These are phyloP conservation scores for Manihot esculenta DNA, from an alignment of 441 rosid genomes.

Conservation along the genomic window DNA sequence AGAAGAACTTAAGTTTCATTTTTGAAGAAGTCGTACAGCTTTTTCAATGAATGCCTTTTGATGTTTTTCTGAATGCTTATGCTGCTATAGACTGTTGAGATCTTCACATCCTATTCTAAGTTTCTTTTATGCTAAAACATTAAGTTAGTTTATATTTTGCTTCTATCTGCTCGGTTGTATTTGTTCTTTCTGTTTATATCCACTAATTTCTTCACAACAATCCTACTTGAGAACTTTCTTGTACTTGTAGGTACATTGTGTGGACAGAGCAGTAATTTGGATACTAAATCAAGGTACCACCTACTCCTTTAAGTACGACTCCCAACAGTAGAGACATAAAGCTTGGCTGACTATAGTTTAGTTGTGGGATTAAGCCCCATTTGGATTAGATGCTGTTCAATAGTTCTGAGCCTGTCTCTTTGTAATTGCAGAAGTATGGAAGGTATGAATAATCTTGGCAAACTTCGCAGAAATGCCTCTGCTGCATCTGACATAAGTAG, in stretches of 20 bases:
- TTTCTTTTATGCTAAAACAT: constrained; percentile 1
- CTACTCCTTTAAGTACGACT: background rate
- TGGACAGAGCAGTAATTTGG: constrained; percentile 52
- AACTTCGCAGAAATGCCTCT: constrained; percentile 67
- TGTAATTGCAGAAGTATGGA: constrained; percentile 49
- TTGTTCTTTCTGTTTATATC: too few relatives aligned
- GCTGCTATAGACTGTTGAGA: background rate
- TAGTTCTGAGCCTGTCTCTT: constrained; percentile 9
- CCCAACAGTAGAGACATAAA: background rate
- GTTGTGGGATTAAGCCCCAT: constrained; percentile 1
- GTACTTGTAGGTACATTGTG: constrained; percentile 50
- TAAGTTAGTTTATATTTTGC: background rate
- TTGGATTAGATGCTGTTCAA: constrained; percentile 5
- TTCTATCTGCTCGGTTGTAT: background rate
- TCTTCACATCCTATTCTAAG: constrained; percentile 7
- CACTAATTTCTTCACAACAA: background rate
- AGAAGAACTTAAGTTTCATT: background rate
- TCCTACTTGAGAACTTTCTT: constrained; percentile 22
- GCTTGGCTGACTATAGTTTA: constrained; percentile 10
- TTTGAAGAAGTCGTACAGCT: too few relatives aligned
- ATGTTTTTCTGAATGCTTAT: too few relatives aligned
- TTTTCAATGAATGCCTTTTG: too few relatives aligned
- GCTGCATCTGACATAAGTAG: constrained; percentile 72
- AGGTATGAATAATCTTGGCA: constrained; percentile 38
- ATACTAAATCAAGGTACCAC: constrained; percentile 61